Percentiles rank a stretch among this genome's conserved stretches.
Conservation (phyloP, 2,329 filamentous ascomycete genomes). For the Thielaviopsis musarum region DNA sequence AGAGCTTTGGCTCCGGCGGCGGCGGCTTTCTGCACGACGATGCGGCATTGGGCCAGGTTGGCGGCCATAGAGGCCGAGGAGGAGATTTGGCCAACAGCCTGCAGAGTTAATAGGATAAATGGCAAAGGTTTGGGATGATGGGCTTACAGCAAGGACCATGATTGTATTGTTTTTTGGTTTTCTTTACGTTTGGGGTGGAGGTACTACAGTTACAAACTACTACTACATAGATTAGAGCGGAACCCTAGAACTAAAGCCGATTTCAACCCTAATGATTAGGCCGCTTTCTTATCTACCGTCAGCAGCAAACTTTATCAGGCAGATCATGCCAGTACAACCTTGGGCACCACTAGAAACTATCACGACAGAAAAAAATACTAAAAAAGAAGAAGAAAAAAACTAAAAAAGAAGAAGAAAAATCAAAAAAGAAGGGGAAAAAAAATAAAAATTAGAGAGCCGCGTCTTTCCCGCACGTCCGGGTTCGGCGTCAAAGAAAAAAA, state of each 20-base stretch:
- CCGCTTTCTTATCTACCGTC: too few species aligned
- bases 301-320: too few species aligned
- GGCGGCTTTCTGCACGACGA: conserved; percentile 4
- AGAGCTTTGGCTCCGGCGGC: conserved; percentile 32
- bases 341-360: too few species aligned
- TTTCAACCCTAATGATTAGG: too few species aligned
- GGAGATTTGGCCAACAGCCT: conserved; percentile 13
- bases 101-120: neutral
- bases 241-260: too few species aligned
- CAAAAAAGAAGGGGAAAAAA: neutral
- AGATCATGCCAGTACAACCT: too few species aligned
- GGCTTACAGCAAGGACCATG: neutral
- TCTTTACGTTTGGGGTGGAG: too few species aligned
- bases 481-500: neutral
- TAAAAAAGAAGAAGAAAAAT: neutral
- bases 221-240: too few species aligned
- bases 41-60: conserved; percentile 11
- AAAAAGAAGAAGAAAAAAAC: neutral
- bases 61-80: conserved; percentile 9
- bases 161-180: neutral
- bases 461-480: neutral
- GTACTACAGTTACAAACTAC: too few species aligned
- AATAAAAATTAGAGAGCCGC: neutral
- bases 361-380: too few species aligned
- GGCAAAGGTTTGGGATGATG: neutral